Percentiles rank a stretch among this genome's conserved stretches.
phyloP scores from a whole-genome alignment of 1,139 yeast species.

The Saccharomyces hybrid region DNA sequence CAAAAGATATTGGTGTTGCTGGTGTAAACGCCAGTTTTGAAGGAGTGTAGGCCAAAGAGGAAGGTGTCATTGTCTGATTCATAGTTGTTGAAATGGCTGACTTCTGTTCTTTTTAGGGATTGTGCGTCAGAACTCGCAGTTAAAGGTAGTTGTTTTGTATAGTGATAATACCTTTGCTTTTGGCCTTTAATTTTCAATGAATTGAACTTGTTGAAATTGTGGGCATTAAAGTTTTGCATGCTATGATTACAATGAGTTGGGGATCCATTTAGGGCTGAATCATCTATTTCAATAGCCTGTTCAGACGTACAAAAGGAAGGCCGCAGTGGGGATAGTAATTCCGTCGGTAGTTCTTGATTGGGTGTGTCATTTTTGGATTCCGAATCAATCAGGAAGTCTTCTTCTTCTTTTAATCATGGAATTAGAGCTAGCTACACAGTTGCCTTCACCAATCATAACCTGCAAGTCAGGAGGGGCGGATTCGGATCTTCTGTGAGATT shows the following conservation, averaged over 20 bases:
- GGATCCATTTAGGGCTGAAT: constrained; percentile 13
- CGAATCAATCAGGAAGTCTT: constrained; percentile 11
- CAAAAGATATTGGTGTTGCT: constrained; percentile 12
- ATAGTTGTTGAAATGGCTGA: constrained; percentile 7
- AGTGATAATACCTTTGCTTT: constrained; percentile 28
- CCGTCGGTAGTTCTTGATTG: constrained; percentile 3
- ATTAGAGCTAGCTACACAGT: constrained; percentile 7
- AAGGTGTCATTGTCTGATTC: constrained; percentile 3
- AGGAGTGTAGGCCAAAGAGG: constrained; percentile 14
- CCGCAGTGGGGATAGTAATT: constrained; percentile 24
- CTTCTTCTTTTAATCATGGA: constrained; percentile 17
- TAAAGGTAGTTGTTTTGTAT: constrained; percentile 25
- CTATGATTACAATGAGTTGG: not conserved
- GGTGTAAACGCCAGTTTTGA: constrained; percentile 20
- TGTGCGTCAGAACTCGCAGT: constrained; percentile 10
- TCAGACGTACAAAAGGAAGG: constrained; percentile 10
- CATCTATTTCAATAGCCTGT: not conserved
- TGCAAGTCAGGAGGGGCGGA: constrained; percentile 42
- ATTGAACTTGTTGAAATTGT: constrained; percentile 14
- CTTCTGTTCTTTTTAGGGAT: constrained; percentile 8
- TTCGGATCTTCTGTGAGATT: constrained; percentile 41
- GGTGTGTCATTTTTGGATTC: constrained; percentile 8
- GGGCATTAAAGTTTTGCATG: not conserved
- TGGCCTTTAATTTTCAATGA: constrained; percentile 28
- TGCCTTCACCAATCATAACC: constrained; percentile 10